Evolutionary conservation across 768 basidiomycete species (phyloP).

Genomic region (Calvatia gigantea): DNA sequence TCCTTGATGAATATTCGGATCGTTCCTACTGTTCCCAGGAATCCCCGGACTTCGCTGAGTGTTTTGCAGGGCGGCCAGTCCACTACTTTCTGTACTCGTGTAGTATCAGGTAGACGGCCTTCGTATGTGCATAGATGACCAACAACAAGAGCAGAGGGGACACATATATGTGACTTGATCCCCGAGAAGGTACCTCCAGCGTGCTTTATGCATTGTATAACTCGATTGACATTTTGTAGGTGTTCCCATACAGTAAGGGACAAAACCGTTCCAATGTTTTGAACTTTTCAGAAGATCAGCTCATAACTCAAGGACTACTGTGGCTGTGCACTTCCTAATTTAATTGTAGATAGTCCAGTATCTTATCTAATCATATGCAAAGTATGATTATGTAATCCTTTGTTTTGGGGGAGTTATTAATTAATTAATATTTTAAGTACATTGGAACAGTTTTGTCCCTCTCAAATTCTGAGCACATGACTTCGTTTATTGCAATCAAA

Average conservation of each 20-base stretch:
- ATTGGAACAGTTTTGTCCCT: no score
- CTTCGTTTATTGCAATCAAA: no score
- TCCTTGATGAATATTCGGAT: constrained; percentile 26
- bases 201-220: constrained; percentile 22
- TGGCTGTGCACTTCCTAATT: no score
- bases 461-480: no score
- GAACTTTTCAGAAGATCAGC: no score
- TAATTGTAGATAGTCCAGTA: no score
- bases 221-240: constrained; percentile 10
- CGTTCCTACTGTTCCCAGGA: constrained; percentile 25
- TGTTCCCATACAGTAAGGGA: constrained; percentile 31
- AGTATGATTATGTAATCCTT: no score
- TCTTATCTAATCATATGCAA: no score
- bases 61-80: constrained; percentile 25
- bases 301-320: no score
- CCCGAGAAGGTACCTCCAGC: constrained; percentile 29
- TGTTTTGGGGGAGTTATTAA: no score
- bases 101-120: constrained; percentile 23
- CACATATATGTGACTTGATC: constrained; percentile 21
- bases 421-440: no score
- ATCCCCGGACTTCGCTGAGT: constrained; percentile 20
- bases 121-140: constrained; percentile 31
- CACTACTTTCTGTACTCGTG: constrained; percentile 20
- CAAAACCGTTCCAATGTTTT: no score
- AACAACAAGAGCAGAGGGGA: constrained; percentile 9